phyloP scores from a whole-genome alignment of 257 asterid species.

The Marsdenia floribunda region DNA sequence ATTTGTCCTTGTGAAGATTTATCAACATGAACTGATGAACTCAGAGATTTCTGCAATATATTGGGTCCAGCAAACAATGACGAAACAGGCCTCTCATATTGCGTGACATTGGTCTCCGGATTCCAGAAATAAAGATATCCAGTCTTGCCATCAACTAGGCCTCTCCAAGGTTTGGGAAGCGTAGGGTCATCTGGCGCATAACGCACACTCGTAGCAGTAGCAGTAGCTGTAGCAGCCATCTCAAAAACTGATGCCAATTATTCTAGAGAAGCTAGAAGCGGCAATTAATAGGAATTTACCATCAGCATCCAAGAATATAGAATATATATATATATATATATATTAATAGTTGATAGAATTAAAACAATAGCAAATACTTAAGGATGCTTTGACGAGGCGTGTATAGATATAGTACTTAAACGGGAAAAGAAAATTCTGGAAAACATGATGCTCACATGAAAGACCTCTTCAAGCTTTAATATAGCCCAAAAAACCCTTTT shows the following conservation, averaged over 20 bases:
- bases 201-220: conserved; percentile 40
- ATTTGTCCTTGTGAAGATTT: conserved; percentile 43
- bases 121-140: conserved; percentile 93
- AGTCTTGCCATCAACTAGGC: conserved; percentile 79
- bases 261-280: conserved; percentile 5
- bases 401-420: too few relatives aligned
- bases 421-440: too few relatives aligned
- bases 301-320: too few relatives aligned
- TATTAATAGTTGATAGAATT: background rate
- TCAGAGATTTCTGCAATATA: conserved; percentile 45
- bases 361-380: too few relatives aligned
- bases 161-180: conserved; percentile 97
- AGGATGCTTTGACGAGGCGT: too few relatives aligned
- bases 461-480: background rate
- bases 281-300: background rate
- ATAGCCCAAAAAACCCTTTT: too few relatives aligned
- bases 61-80: conserved; percentile 32
- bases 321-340: too few relatives aligned
- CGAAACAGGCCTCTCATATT: conserved; percentile 76
- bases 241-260: conserved; percentile 14
- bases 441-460: too few relatives aligned
- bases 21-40: conserved; percentile 57
- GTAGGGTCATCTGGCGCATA: conserved; percentile 97
- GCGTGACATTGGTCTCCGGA: conserved; percentile 90
- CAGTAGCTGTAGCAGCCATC: conserved; percentile 73